These are phyloP conservation scores for Penstemon barbatus DNA, from an alignment of 257 asterid genomes.

Conservation along the genomic window DNA sequence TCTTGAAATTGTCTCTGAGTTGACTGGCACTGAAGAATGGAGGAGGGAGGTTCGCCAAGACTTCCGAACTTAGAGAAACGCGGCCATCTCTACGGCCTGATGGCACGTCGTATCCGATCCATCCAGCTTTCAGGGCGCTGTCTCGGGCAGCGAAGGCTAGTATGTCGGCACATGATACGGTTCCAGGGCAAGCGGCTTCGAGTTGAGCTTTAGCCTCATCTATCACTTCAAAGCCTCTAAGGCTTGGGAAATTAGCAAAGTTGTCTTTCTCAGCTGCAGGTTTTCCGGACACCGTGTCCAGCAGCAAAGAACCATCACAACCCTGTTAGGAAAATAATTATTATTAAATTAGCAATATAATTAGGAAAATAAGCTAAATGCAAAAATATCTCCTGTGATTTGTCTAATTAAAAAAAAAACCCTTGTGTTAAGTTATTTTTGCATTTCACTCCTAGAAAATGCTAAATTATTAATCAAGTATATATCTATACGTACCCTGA, in stretches of 20 bases:
- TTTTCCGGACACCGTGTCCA: constrained; percentile 16
- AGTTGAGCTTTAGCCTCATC: constrained; percentile 24
- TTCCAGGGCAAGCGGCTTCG: constrained; percentile 20
- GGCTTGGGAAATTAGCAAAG: constrained; percentile 12
- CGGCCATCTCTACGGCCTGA: constrained; percentile 45
- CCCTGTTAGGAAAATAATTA: constrained; percentile 12
- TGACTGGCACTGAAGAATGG: constrained; percentile 28
- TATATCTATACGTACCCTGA: constrained; percentile 44
- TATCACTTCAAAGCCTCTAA: constrained; percentile 25
- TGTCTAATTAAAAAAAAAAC: no score
- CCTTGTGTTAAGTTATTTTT: no score
- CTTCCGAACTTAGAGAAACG: constrained; percentile 26
- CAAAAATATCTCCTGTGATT: no score
- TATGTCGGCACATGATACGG: constrained; percentile 34
- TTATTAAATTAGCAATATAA: no score
- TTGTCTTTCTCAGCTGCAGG: constrained; percentile 23
- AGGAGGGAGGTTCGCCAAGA: constrained; percentile 31
- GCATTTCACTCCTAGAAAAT: no score
- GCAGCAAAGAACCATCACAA: constrained; percentile 30
- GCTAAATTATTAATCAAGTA: no score
- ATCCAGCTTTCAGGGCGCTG: constrained; percentile 34
- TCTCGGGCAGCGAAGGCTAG: constrained; percentile 31
- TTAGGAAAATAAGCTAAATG: no score
- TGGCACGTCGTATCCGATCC: constrained; percentile 29
- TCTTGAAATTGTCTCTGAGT: constrained; percentile 27